A percentile compares a stretch with the other conserved stretches of the same genome.
phyloP scores from a whole-genome alignment of 2,329 filamentous ascomycete genomes.

The Xylaria sp. region DNA sequence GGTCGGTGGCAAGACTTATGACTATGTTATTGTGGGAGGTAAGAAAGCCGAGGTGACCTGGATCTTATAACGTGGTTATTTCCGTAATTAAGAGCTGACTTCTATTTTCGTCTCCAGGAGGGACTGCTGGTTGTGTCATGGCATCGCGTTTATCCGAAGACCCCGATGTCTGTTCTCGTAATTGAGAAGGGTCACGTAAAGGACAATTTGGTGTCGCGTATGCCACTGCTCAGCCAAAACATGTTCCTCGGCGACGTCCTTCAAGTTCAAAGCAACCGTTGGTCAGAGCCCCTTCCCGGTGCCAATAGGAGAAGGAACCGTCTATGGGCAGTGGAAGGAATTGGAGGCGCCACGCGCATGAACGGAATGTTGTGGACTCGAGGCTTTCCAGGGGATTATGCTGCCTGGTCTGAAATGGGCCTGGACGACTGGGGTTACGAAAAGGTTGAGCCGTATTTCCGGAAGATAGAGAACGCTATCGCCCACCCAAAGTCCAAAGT shows the following conservation, averaged over 20 bases:
- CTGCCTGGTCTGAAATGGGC: constrained; percentile 36
- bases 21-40: constrained; percentile 52
- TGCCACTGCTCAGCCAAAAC: constrained; percentile 38
- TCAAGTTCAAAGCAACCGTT: constrained; percentile 30
- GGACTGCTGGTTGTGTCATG: constrained; percentile 51
- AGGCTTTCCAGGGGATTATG: constrained; percentile 35
- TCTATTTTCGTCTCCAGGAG: no score
- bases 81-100: no score
- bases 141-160: constrained; percentile 48
- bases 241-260: constrained; percentile 22
- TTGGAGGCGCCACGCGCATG: constrained; percentile 39
- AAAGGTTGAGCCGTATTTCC: constrained; percentile 39
- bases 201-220: constrained; percentile 35
- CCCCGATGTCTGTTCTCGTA: constrained; percentile 42
- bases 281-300: constrained; percentile 32
- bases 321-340: constrained; percentile 33
- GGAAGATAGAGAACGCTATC: constrained; percentile 33
- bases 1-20: constrained; percentile 43
- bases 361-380: constrained; percentile 40
- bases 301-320: constrained; percentile 21
- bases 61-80: no score
- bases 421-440: constrained; percentile 40
- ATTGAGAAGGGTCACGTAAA: constrained; percentile 40
- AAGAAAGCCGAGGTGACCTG: no score
- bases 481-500: constrained; percentile 6